Conservation (phyloP, 2,329 filamentous ascomycete genomes). For the Aureobasidium sp. region DNA sequence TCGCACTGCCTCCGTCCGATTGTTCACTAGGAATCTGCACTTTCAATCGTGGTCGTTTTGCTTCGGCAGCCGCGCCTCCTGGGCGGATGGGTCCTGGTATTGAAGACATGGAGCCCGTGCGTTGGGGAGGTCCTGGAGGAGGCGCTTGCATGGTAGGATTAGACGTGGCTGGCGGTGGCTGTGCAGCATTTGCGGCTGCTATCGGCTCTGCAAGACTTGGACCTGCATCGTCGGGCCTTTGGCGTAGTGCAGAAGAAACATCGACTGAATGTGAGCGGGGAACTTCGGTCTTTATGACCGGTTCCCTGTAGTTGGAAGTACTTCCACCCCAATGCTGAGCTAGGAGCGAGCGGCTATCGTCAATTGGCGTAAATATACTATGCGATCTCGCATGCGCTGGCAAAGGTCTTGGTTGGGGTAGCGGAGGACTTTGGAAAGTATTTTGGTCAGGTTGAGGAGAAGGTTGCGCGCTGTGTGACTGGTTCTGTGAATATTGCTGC, state of each 20-base stretch:
- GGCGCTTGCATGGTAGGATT: constrained; percentile 20
- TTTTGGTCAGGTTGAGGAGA: constrained; percentile 47
- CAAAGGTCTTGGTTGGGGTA: constrained; percentile 58
- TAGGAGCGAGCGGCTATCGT: constrained; percentile 81
- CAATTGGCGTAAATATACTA: constrained; percentile 96
- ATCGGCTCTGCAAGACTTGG: constrained; percentile 23
- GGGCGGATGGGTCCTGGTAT: constrained; percentile 65
- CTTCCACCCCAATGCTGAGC: constrained; percentile 65
- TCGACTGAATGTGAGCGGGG: constrained; percentile 60
- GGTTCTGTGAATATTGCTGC: constrained; percentile 45
- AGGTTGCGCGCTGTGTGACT: constrained; percentile 44
- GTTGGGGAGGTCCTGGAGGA: constrained; percentile 40
- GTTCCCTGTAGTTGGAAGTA: constrained; percentile 46
- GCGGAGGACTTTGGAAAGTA: constrained; percentile 47
- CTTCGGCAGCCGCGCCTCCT: constrained; percentile 64
- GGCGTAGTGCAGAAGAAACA: constrained; percentile 49
- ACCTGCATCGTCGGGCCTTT: constrained; percentile 39
- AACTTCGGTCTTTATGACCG: constrained; percentile 36
- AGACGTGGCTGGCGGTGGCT: background rate
- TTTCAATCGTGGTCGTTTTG: constrained; percentile 74
- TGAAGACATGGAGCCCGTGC: constrained; percentile 52
- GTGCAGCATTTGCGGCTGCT: background rate
- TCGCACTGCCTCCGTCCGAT: constrained; percentile 64
- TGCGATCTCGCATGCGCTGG: constrained; percentile 59
- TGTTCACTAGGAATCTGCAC: constrained; percentile 92